phyloP scores from a whole-genome alignment of 1,284 basidiomycete species.

The Sanghuangporus baumii region DNA sequence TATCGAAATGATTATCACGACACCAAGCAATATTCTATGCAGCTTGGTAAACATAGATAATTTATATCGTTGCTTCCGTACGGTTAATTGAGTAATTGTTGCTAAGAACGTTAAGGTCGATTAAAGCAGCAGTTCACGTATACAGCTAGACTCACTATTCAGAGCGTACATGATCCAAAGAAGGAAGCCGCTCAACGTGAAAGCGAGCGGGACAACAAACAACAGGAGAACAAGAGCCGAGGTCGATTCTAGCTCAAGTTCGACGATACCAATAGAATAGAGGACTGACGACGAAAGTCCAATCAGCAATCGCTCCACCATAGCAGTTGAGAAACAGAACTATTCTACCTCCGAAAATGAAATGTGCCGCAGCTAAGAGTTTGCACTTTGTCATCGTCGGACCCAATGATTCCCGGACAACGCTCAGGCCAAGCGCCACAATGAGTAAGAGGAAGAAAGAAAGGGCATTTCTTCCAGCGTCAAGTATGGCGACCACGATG shows the following conservation, averaged over 20 bases:
- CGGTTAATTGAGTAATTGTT: slow-evolving; percentile 79
- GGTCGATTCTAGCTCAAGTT: slow-evolving; percentile 86
- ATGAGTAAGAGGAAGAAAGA: slow-evolving; percentile 95
- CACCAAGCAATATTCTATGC: slow-evolving; percentile 81
- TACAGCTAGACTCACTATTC: slow-evolving; percentile 49
- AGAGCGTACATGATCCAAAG: slow-evolving; percentile 94
- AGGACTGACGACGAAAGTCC: slow-evolving; percentile 46
- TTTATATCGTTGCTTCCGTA: slow-evolving; percentile 85
- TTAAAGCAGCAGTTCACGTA: slow-evolving; percentile 14
- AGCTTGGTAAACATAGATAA: slow-evolving; percentile 82
- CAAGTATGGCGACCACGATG: slow-evolving; percentile 86
- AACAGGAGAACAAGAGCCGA: slow-evolving; percentile 73
- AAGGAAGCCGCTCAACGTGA: slow-evolving; percentile 91
- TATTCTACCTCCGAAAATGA: slow-evolving; percentile 83
- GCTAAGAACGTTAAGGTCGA: slow-evolving; percentile 35
- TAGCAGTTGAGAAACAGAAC: not conserved
- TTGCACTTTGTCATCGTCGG: slow-evolving; percentile 76
- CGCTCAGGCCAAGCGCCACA: slow-evolving; percentile 82
- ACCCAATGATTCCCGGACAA: slow-evolving; percentile 77
- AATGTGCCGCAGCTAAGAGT: slow-evolving; percentile 76
- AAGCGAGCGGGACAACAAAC: slow-evolving; percentile 89
- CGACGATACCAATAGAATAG: slow-evolving; percentile 89
- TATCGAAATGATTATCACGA: slow-evolving; percentile 77
- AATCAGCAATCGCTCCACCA: slow-evolving; percentile 2
- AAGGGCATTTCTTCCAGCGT: slow-evolving; percentile 89